Percentiles rank a stretch among this genome's conserved stretches.
Conservation (phyloP, 768 basidiomycete species). For the Austroboletus eburneus region DNA sequence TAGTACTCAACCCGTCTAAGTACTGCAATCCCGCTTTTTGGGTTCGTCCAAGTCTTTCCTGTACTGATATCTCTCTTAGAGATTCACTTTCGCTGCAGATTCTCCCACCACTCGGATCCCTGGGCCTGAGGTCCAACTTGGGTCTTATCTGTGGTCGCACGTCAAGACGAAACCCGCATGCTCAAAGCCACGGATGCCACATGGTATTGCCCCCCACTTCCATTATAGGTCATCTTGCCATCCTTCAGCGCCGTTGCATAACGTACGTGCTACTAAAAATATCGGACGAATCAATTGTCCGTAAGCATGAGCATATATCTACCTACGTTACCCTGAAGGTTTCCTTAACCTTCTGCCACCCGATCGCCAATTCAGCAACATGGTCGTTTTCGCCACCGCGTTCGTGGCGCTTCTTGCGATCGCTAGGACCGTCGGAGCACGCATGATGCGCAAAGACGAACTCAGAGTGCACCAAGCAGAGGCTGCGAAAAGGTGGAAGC, state of each 20-base stretch:
- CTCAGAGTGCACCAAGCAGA: slow-evolving; percentile 43
- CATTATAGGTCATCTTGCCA: too few species aligned
- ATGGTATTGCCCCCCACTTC: not conserved
- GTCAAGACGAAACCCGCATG: not conserved
- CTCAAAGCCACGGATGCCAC: not conserved
- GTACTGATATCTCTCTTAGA: too few species aligned
- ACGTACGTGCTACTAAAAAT: not conserved
- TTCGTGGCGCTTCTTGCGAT: slow-evolving; percentile 10
- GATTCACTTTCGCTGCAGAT: not conserved
- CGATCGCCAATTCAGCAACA: not conserved
- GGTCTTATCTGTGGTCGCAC: not conserved
- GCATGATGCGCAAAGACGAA: slow-evolving; percentile 36
- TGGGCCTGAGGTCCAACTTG: too few species aligned
- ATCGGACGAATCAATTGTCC: not conserved
- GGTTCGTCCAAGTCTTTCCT: too few species aligned
- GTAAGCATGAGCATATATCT: not conserved
- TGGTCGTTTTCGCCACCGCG: slow-evolving; percentile 10
- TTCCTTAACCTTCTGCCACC: not conserved
- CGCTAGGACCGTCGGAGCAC: slow-evolving; percentile 7
- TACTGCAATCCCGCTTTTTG: too few species aligned
- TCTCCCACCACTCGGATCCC: not conserved
- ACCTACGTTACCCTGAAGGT: not conserved
- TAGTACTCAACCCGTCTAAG: too few species aligned
- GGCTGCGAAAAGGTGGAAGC: slow-evolving; percentile 42
- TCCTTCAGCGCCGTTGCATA: not conserved